phyloP scores from a whole-genome alignment of 2,329 filamentous ascomycete species.

The Fusarium anthophilum region DNA sequence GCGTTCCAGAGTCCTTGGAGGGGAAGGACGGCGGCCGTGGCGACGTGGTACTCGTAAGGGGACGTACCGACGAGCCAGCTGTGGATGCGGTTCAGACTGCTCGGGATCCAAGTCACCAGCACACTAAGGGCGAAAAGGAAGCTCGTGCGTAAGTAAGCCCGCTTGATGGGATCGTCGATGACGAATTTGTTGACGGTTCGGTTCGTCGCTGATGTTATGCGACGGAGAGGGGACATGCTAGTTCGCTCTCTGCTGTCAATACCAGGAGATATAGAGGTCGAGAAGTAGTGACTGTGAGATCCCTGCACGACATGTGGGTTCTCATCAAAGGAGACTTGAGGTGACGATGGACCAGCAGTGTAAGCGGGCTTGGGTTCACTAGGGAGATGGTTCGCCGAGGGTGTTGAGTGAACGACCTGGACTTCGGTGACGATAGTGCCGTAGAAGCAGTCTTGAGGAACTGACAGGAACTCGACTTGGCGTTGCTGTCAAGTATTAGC shows the following conservation, averaged over 20 bases:
- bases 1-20: constrained; percentile 85
- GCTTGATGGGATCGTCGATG: constrained; percentile 64
- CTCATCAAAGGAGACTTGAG: constrained; percentile 40
- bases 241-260: neutral
- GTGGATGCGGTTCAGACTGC: constrained; percentile 79
- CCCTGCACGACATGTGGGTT: constrained; percentile 24
- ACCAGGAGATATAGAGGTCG: constrained; percentile 45
- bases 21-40: constrained; percentile 76
- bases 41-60: constrained; percentile 73
- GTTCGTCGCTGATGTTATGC: constrained; percentile 33
- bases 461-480: constrained; percentile 36
- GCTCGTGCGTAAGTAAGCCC: constrained; percentile 68
- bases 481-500: constrained; percentile 25
- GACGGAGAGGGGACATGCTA: constrained; percentile 22
- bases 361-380: constrained; percentile 39
- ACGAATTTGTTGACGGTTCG: constrained; percentile 50
- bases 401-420: constrained; percentile 51
- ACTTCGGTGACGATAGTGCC: constrained; percentile 65
- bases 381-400: constrained; percentile 35
- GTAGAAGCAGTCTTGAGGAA: constrained; percentile 52
- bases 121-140: constrained; percentile 70
- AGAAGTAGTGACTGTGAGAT: constrained; percentile 46
- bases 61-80: constrained; percentile 64
- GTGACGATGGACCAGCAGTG: constrained; percentile 8
- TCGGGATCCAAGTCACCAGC: constrained; percentile 70